These are phyloP conservation scores for Fragaria vesca DNA, from an alignment of 306 rosid genomes.

Conservation along the genomic window DNA sequence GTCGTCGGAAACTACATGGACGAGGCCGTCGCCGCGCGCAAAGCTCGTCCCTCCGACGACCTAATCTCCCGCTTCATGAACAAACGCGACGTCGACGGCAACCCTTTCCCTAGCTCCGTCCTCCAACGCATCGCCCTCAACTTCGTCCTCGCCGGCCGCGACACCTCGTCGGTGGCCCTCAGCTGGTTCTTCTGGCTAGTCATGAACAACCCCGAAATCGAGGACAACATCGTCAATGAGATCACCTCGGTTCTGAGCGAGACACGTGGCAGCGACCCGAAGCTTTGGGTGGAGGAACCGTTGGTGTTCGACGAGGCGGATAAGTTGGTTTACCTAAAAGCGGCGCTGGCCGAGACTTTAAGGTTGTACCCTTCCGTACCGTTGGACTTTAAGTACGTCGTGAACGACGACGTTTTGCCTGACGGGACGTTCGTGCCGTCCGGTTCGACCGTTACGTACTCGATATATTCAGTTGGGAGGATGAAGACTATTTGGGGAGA, in stretches of 20 bases:
- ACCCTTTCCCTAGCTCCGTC: conserved; percentile 33
- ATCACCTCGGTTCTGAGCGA: conserved; percentile 35
- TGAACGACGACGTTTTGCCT: conserved; percentile 70
- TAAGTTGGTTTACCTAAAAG: conserved; percentile 65
- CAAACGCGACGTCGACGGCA: conserved; percentile 62
- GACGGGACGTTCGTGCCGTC: conserved; percentile 81
- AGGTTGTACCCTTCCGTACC: conserved; percentile 91
- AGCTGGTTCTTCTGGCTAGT: conserved; percentile 98
- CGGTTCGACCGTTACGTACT: conserved; percentile 93
- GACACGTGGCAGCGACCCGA: conserved; percentile 54
- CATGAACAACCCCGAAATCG: conserved; percentile 60
- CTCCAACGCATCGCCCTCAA: conserved; percentile 78
- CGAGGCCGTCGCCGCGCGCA: conserved; percentile 62
- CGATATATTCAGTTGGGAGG: conserved; percentile 82
- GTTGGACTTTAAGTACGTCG: conserved; percentile 68
- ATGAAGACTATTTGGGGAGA: conserved; percentile 96
- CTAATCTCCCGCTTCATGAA: conserved; percentile 71
- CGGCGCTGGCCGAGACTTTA: conserved; percentile 78
- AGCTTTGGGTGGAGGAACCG: conserved; percentile 67
- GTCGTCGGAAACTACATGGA: conserved; percentile 73
- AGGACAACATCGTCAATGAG: conserved; percentile 58
- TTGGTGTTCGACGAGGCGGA: conserved; percentile 79
- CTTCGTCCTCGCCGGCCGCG: conserved; percentile 95
- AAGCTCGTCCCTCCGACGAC: conserved; percentile 69
- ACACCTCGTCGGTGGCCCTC: conserved; percentile 92